These are phyloP conservation scores for Tolypocladium paradoxum DNA, from an alignment of 2,329 filamentous ascomycete species.

Conservation along the genomic window DNA sequence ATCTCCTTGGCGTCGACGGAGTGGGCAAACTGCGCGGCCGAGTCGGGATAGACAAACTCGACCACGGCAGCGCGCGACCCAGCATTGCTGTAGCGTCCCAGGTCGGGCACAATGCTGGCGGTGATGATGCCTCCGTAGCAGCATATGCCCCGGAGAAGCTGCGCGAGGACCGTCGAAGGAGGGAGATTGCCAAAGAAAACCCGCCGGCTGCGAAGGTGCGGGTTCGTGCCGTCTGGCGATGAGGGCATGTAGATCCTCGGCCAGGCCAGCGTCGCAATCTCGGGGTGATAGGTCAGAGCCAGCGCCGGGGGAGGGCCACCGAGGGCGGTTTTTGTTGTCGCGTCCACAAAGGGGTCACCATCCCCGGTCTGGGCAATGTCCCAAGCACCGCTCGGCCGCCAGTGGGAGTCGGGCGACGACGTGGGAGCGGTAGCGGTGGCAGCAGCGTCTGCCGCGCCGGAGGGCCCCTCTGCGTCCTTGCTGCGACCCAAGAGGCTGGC, in stretches of 20 bases:
- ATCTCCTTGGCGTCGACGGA: background rate
- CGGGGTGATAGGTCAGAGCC: slow-evolving; percentile 2
- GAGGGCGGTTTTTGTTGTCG: background rate
- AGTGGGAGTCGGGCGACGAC: background rate
- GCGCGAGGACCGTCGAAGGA: background rate
- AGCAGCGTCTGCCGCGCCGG: background rate
- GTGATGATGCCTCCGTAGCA: slow-evolving; percentile 6
- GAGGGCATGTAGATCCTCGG: slow-evolving; percentile 1
- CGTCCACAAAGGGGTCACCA: background rate
- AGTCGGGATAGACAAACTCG: slow-evolving; percentile 8
- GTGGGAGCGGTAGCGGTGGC: background rate
- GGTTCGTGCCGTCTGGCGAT: background rate
- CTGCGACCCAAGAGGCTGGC: background rate
- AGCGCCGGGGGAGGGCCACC: background rate
- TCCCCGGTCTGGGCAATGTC: background rate
- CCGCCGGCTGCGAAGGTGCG: slow-evolving; percentile 7
- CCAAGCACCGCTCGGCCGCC: background rate
- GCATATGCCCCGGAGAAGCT: slow-evolving; percentile 10
- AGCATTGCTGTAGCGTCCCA: background rate
- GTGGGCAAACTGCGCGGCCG: background rate
- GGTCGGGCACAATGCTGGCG: slow-evolving; percentile 2
- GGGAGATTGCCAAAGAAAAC: slow-evolving; percentile 15
- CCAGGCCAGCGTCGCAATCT: background rate
- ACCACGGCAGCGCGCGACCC: slow-evolving; percentile 6
- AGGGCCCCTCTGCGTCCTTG: no score